Evolutionary conservation across 1,284 basidiomycete species (phyloP).

Genomic region (Leucoagaricus sp.): DNA sequence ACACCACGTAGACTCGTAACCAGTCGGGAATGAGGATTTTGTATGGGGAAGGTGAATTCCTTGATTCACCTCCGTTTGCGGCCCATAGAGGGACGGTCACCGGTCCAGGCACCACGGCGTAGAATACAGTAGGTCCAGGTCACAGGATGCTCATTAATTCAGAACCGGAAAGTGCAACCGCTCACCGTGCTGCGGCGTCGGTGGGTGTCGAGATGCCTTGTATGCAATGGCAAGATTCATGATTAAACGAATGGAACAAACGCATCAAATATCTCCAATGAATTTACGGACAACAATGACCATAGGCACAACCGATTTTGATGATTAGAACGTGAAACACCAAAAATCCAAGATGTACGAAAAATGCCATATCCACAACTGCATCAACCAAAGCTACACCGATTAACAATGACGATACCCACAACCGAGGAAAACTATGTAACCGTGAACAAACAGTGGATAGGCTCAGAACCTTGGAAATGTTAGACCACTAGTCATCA

Average conservation of each 20-base stretch:
- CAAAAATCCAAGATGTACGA: constrained; percentile 23
- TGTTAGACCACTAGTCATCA: not conserved
- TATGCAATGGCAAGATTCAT: no score
- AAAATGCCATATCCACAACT: constrained; percentile 16
- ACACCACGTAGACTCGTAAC: no score
- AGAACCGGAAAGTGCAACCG: no score
- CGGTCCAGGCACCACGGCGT: not conserved
- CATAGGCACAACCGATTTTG: constrained; percentile 6
- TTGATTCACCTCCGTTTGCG: no score
- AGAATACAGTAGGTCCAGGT: not conserved
- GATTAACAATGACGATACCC: constrained; percentile 14
- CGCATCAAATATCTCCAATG: not conserved
- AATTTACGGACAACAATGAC: constrained; percentile 1
- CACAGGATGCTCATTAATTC: no score
- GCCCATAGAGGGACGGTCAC: no score
- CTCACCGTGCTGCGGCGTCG: no score
- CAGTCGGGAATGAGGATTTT: no score
- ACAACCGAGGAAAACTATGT: constrained; percentile 12
- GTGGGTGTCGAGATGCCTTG: no score
- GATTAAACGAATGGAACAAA: no score
- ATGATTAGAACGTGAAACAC: constrained; percentile 26
- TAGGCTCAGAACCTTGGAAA: constrained; percentile 31
- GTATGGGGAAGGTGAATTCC: no score
- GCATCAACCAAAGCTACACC: constrained; percentile 13
- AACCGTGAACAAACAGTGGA: constrained; percentile 33